Evolutionary conservation across 139 green algal genomes (phyloP).

Genomic region (Tetraselmis chui): DNA sequence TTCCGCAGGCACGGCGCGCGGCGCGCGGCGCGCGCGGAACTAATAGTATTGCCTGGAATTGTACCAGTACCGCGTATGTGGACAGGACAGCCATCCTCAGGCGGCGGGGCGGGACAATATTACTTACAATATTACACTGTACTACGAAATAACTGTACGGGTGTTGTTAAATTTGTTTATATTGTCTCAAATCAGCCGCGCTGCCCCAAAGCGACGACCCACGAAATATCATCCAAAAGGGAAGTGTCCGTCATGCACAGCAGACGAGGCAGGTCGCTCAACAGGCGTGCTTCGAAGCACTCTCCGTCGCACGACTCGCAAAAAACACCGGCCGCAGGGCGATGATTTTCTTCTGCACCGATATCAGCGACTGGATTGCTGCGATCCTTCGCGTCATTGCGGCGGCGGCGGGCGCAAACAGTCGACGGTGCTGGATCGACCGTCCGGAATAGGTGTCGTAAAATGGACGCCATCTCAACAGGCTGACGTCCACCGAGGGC

Average conservation of each 20-base stretch:
- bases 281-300: not conserved
- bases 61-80: no score
- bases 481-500: not conserved
- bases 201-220: not conserved
- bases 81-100: no score
- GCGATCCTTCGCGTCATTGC: not conserved
- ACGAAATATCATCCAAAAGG: not conserved
- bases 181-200: no score
- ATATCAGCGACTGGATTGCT: no score
- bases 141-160: no score
- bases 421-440: not conserved
- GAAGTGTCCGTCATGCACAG: not conserved
- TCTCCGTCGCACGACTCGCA: not conserved
- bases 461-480: not conserved
- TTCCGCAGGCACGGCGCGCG: no score
- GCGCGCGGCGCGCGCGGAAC: no score
- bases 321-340: not conserved
- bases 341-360: no score
- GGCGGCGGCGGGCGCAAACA: not conserved
- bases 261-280: not conserved
- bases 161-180: no score
- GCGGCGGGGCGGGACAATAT: no score
- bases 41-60: no score
- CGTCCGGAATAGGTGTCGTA: not conserved
- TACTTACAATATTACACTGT: no score